Base-by-base conservation (phyloP, 2,329 filamentous ascomycete genomes). In the Cladosporium phlei region DNA sequence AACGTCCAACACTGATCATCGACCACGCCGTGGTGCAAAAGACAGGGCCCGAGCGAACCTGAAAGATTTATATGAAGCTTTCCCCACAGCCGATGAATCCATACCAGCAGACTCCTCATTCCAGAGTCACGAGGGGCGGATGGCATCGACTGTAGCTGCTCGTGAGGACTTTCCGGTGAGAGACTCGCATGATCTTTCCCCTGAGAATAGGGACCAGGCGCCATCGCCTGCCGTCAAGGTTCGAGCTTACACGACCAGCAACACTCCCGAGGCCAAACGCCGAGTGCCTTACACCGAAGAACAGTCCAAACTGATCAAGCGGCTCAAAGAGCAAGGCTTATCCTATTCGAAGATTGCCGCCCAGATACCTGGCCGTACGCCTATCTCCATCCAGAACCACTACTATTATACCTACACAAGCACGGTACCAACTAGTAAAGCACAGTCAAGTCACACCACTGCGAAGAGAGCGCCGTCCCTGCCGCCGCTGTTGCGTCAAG, bases 401-500 rank as follows among this genome's bases (percentile, higher is more conserved):
- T 50, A 38, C 5, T 42, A 40, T 25, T 14, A 16, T n/a, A 11
- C 21, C n/a, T 17, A 38, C 8, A 8, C 22, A 29, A 9, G n/a
- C n/a, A n/a, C n/a, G n/a, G n/a, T n/a, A n/a, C n/a, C n/a, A n/a
- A n/a, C n/a, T n/a, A 19, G 25, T n/a, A 39, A 4, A 2, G 24
- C 11, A 39, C 16, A 16, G 12, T 7, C 37, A 14, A 39, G 5
- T 19, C 16, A 9, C 22, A 5, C 8, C 14, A 19, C 6, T 11
- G 9, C 35, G n/a, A n/a, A n/a, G n/a, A n/a, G n/a, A 38, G 17
- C n/a, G 22, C 7, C 35, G 27, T 24, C 20, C 21, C n/a, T 22
- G 14, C 16, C 24, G 8, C 39, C 43, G 5, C 37, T 55, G 17
- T 43, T 52, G 5, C 49, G 52, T 12, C 44, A 48, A 38, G 53